Conservation (phyloP, 495 filamentous ascomycete species). For the Penicillium subrubescens region DNA sequence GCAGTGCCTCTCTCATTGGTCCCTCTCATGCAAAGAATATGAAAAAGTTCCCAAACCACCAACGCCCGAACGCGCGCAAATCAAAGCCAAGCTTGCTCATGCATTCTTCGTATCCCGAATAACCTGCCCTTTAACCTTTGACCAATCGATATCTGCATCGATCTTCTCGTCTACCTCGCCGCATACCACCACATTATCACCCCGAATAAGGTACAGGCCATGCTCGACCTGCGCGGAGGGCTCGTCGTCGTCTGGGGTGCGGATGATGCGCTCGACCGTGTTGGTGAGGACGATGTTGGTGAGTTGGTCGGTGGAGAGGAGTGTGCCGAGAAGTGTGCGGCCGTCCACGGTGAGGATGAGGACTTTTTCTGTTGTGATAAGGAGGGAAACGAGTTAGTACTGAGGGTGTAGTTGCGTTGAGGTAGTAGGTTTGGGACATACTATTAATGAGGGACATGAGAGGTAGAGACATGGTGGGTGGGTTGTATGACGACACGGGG, state of each 20-base stretch:
- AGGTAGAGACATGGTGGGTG: slow-evolving; percentile 60
- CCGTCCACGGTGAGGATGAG: slow-evolving; percentile 91
- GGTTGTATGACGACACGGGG: neutral
- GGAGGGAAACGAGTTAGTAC: slow-evolving; percentile 30
- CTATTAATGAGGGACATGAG: slow-evolving; percentile 62
- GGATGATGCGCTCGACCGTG: slow-evolving; percentile 88
- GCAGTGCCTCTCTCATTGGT: slow-evolving; percentile 9
- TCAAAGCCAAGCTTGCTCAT: slow-evolving; percentile 42
- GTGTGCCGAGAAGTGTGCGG: slow-evolving; percentile 79
- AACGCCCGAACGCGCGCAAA: slow-evolving; percentile 19
- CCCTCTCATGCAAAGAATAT: slow-evolving; percentile 21
- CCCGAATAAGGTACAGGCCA: slow-evolving; percentile 88
- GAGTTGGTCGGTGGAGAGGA: slow-evolving; percentile 85
- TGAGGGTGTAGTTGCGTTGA: neutral
- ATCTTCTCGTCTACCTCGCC: slow-evolving; percentile 88
- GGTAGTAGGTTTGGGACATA: slow-evolving; percentile 34
- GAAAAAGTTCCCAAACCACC: slow-evolving; percentile 13
- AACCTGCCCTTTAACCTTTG: slow-evolving; percentile 79
- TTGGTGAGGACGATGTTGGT: slow-evolving; percentile 89
- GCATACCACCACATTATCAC: slow-evolving; percentile 91
- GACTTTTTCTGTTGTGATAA: slow-evolving; percentile 71
- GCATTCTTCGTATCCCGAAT: slow-evolving; percentile 81
- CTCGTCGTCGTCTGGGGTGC: slow-evolving; percentile 77
- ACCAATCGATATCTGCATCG: slow-evolving; percentile 88
- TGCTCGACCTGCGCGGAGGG: slow-evolving; percentile 78